Evolutionary conservation across 2,329 filamentous ascomycete species (phyloP).

Genomic region (Bimuria novae-zelandiae): DNA sequence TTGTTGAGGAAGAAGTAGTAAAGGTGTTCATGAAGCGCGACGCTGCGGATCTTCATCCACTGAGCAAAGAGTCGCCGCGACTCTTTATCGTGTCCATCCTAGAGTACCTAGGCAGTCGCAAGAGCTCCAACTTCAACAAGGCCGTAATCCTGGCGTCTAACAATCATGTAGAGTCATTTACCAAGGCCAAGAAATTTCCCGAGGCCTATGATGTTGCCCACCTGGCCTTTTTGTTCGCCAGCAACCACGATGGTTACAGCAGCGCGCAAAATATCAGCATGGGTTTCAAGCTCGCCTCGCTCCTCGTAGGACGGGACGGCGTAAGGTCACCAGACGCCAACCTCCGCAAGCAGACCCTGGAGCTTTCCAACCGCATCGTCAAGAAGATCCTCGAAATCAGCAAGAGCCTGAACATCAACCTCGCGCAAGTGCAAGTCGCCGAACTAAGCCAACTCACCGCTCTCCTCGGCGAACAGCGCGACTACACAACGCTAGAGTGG

Average conservation of each 20-base stretch:
- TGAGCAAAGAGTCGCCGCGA: slow-evolving; percentile 36
- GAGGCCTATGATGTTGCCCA: slow-evolving; percentile 43
- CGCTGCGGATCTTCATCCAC: slow-evolving; percentile 30
- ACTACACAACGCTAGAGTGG: slow-evolving; percentile 50
- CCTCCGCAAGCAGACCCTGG: slow-evolving; percentile 47
- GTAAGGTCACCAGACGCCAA: slow-evolving; percentile 37
- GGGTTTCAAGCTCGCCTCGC: slow-evolving; percentile 44
- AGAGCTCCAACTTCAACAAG: slow-evolving; percentile 35
- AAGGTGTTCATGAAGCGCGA: slow-evolving; percentile 36
- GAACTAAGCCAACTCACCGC: slow-evolving; percentile 51
- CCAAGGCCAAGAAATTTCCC: slow-evolving; percentile 36
- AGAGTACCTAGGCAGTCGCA: slow-evolving; percentile 35
- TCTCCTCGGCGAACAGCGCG: slow-evolving; percentile 51
- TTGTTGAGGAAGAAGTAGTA: slow-evolving; percentile 34
- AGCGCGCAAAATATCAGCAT: slow-evolving; percentile 40
- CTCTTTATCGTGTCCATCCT: slow-evolving; percentile 38
- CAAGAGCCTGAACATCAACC: slow-evolving; percentile 48
- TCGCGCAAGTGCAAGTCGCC: slow-evolving; percentile 48
- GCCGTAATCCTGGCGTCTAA: slow-evolving; percentile 35
- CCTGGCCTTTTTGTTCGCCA: slow-evolving; percentile 38
- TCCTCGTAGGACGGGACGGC: slow-evolving; percentile 38
- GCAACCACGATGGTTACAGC: slow-evolving; percentile 39
- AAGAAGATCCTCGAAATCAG: slow-evolving; percentile 49
- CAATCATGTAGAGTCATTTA: slow-evolving; percentile 28
- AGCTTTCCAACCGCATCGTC: slow-evolving; percentile 48